Percentiles rank a stretch among this genome's conserved stretches.
Conservation (phyloP, 441 rosid genomes). For the Pelargonium fulgidum region DNA sequence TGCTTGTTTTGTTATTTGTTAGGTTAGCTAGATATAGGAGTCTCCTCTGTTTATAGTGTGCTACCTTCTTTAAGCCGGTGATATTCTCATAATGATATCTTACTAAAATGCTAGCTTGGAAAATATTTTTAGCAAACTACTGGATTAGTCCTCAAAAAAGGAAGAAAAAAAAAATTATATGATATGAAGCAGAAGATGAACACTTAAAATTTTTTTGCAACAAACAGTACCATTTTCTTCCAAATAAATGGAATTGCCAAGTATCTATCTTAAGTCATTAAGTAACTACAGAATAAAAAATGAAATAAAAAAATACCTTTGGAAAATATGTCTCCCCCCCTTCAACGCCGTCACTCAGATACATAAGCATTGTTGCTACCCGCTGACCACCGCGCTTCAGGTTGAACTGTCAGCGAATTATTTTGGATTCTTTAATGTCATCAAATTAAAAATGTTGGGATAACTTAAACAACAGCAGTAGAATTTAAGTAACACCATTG, state of each 20-base stretch:
- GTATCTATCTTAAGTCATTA: no score
- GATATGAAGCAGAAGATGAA: no score
- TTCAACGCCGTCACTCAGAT: constrained; percentile 72
- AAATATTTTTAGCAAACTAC: background rate
- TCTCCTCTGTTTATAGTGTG: background rate
- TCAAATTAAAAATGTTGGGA: no score
- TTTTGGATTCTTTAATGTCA: constrained; percentile 10
- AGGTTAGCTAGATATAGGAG: background rate
- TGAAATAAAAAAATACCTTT: constrained; percentile 38
- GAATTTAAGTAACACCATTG: background rate
- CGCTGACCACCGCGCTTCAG: constrained; percentile 91
- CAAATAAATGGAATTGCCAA: no score
- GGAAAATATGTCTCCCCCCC: constrained; percentile 99
- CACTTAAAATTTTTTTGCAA: no score
- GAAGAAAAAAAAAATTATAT: no score
- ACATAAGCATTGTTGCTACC: constrained; percentile 87
- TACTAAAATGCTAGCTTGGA: background rate
- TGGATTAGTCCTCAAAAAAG: no score
- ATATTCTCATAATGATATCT: background rate
- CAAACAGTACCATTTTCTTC: no score
- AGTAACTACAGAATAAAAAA: background rate
- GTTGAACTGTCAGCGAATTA: constrained; percentile 49
- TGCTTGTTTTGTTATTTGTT: background rate
- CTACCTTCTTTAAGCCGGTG: background rate
- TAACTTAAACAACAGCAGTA: background rate